phyloP scores from a whole-genome alignment of 2,329 filamentous ascomycete species.

The Paecilomyces sp. region DNA sequence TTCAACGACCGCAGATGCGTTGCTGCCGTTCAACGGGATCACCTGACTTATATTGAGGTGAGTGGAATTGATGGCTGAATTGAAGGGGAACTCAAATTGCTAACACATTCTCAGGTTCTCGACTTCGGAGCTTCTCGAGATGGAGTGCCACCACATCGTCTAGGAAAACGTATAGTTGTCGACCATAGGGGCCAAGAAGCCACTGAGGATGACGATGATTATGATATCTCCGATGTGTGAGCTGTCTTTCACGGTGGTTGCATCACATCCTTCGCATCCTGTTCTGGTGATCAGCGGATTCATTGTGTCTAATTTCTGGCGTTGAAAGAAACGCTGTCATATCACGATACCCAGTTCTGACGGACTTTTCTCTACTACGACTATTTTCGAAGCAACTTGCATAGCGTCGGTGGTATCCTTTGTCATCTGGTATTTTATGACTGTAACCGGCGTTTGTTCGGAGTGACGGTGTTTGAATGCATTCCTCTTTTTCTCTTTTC shows the following conservation, averaged over 20 bases:
- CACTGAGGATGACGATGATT: constrained; percentile 22
- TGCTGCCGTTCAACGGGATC: constrained; percentile 88
- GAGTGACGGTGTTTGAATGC: constrained; percentile 3
- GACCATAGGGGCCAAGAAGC: constrained; percentile 34
- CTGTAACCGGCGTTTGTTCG: constrained; percentile 26
- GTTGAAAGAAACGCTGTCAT: not conserved
- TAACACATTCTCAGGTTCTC: constrained; percentile 60
- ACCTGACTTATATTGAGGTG: constrained; percentile 92
- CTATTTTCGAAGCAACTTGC: constrained; percentile 25
- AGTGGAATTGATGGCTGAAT: constrained; percentile 23
- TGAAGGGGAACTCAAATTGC: constrained; percentile 6
- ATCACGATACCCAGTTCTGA: constrained; percentile 32
- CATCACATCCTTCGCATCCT: not conserved
- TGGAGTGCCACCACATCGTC: constrained; percentile 67
- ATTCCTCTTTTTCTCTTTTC: not conserved
- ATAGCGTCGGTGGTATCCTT: constrained; percentile 33
- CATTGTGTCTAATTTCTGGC: not conserved
- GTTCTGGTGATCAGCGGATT: not conserved
- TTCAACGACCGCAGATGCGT: constrained; percentile 95
- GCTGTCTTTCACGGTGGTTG: constrained; percentile 2
- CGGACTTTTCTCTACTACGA: constrained; percentile 9
- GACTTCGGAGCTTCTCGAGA: constrained; percentile 94
- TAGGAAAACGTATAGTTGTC: constrained; percentile 65
- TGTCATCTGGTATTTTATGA: constrained; percentile 24
- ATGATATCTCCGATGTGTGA: constrained; percentile 20